Conservation (phyloP, 2,329 filamentous ascomycete genomes). For the Xylariaceae sp. region DNA sequence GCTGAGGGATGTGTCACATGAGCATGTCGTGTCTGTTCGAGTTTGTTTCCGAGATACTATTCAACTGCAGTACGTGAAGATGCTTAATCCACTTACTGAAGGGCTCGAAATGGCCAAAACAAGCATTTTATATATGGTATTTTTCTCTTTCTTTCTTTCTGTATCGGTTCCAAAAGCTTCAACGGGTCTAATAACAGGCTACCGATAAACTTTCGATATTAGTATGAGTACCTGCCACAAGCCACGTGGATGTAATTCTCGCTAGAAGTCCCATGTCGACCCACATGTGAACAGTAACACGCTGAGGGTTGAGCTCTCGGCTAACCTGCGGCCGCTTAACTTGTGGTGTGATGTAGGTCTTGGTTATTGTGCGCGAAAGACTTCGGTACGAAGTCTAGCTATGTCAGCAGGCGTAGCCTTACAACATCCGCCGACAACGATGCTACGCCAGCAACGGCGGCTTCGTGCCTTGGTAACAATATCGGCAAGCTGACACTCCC, state of each 20-base stretch:
- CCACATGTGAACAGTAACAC: constrained; percentile 19
- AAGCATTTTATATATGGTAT: no score
- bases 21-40: not conserved
- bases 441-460: constrained; percentile 50
- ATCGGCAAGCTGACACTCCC: constrained; percentile 53
- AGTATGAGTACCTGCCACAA: not conserved
- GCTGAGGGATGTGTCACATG: not conserved
- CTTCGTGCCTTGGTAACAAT: constrained; percentile 47
- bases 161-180: no score
- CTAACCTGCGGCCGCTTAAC: constrained; percentile 1
- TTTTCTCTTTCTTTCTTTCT: no score
- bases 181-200: not conserved
- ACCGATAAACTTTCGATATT: not conserved
- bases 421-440: constrained; percentile 61
- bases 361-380: not conserved
- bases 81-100: no score
- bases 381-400: constrained; percentile 38
- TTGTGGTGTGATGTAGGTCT: not conserved
- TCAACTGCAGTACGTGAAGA: no score
- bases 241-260: constrained; percentile 3
- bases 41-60: no score
- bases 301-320: no score
- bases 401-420: constrained; percentile 56
- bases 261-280: constrained; percentile 7
- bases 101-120: no score